A percentile compares a stretch with the other conserved stretches of the same genome.
These are phyloP conservation scores for Thermothielavioides terrestris DNA, from an alignment of 495 filamentous ascomycete species.

Conservation along the genomic window DNA sequence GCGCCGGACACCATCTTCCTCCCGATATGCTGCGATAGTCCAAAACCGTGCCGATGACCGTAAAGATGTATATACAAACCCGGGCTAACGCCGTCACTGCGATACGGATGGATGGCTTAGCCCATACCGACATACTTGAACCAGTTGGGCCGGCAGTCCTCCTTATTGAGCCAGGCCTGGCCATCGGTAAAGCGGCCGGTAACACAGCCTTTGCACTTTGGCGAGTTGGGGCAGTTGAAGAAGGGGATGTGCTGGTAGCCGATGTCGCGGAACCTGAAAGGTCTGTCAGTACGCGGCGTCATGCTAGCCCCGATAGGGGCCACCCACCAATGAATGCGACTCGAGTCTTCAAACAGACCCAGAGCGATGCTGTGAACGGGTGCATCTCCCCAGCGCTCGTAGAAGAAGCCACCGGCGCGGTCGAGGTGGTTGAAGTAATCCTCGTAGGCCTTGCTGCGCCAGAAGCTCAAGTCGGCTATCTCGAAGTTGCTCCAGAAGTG, in stretches of 20 bases:
- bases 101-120: slow-evolving; percentile 40
- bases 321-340: slow-evolving; percentile 88
- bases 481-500: slow-evolving; percentile 99
- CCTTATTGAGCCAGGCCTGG: slow-evolving; percentile 69
- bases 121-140: slow-evolving; percentile 88
- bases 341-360: slow-evolving; percentile 82
- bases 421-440: slow-evolving; percentile 97
- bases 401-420: slow-evolving; percentile 93
- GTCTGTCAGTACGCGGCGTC: slow-evolving; percentile 9
- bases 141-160: slow-evolving; percentile 95
- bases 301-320: no score
- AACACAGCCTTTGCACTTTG: slow-evolving; percentile 84
- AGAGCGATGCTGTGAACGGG: slow-evolving; percentile 95
- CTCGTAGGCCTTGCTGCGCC: slow-evolving; percentile 82
- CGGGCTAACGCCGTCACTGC: neutral
- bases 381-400: slow-evolving; percentile 97
- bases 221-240: slow-evolving; percentile 95
- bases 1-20: slow-evolving; percentile 11
- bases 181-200: slow-evolving; percentile 84
- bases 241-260: slow-evolving; percentile 98
- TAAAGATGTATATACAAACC: slow-evolving; percentile 1
- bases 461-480: slow-evolving; percentile 92
- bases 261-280: slow-evolving; percentile 95
- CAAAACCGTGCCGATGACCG: slow-evolving; percentile 2
- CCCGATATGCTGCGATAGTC: slow-evolving; percentile 4